Evolutionary conservation across 352 stramenopile genomes (phyloP).

Genomic region (Globisporangium alternatum): DNA sequence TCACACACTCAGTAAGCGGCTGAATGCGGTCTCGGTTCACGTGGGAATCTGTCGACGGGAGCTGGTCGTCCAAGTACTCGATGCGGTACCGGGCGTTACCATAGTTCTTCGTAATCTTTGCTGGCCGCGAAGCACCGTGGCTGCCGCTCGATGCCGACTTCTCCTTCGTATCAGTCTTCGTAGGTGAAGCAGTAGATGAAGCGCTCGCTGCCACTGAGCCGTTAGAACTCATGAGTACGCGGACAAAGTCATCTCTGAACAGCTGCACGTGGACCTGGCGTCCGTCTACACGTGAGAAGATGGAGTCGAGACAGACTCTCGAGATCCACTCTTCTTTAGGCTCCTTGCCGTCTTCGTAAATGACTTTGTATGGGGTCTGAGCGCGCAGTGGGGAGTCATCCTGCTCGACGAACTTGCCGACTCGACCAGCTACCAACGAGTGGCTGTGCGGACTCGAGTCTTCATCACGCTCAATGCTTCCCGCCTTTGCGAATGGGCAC

Average conservation of each 20-base stretch:
- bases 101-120: conserved; percentile 33
- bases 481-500: conserved; percentile 23
- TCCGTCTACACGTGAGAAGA: conserved; percentile 26
- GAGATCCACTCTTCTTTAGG: conserved; percentile 30
- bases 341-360: conserved; percentile 30
- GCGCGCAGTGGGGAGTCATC: conserved; percentile 22
- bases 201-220: background rate
- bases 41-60: conserved; percentile 20
- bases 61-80: conserved; percentile 36
- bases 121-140: conserved; percentile 18
- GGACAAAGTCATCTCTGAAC: conserved; percentile 44
- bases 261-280: conserved; percentile 31
- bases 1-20: conserved; percentile 19
- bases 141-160: background rate
- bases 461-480: background rate
- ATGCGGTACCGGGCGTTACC: conserved; percentile 54
- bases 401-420: conserved; percentile 28
- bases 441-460: conserved; percentile 2
- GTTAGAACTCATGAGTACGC: conserved; percentile 14
- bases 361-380: conserved; percentile 28
- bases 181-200: background rate
- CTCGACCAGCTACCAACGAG: conserved; percentile 21
- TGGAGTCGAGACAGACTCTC: conserved; percentile 35
- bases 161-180: background rate
- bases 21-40: conserved; percentile 38